Percentiles rank a stretch among this genome's conserved stretches.
Evolutionary conservation across 306 rosid genomes (phyloP).

Genomic region (Cercis canadensis): DNA sequence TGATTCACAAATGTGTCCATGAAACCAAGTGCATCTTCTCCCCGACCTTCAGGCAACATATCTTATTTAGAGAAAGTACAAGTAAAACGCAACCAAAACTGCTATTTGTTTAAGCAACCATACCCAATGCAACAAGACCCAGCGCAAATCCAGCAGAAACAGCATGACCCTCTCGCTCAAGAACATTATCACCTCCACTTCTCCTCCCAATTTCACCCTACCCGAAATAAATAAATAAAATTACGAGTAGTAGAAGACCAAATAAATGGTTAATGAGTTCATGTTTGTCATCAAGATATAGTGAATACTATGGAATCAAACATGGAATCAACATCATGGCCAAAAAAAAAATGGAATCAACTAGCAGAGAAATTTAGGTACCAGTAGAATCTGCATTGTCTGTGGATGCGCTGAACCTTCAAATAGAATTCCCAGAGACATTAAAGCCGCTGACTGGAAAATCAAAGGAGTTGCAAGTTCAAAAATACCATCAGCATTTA

Average conservation of each 20-base stretch:
- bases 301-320: neutral
- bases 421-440: conserved; percentile 88
- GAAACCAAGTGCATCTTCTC: conserved; percentile 85
- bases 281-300: neutral
- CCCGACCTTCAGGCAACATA: conserved; percentile 75
- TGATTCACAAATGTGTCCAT: conserved; percentile 79
- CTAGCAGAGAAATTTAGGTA: conserved; percentile 46
- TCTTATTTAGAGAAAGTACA: conserved; percentile 33
- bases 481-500: conserved; percentile 33
- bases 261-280: neutral
- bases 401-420: conserved; percentile 96
- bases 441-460: conserved; percentile 85
- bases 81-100: conserved; percentile 33
- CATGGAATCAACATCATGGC: no score
- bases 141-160: conserved; percentile 97
- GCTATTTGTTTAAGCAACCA: conserved; percentile 29
- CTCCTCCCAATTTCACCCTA: conserved; percentile 95
- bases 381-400: conserved; percentile 92
- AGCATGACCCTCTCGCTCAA: conserved; percentile 98
- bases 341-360: neutral
- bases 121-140: conserved; percentile 96
- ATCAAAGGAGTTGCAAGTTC: conserved; percentile 28
- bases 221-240: conserved; percentile 1
- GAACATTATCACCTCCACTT: conserved; percentile 97
- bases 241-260: conserved; percentile 13